Base-by-base conservation (phyloP, 2,329 filamentous ascomycete genomes). In the Aspergillus uvarum region DNA sequence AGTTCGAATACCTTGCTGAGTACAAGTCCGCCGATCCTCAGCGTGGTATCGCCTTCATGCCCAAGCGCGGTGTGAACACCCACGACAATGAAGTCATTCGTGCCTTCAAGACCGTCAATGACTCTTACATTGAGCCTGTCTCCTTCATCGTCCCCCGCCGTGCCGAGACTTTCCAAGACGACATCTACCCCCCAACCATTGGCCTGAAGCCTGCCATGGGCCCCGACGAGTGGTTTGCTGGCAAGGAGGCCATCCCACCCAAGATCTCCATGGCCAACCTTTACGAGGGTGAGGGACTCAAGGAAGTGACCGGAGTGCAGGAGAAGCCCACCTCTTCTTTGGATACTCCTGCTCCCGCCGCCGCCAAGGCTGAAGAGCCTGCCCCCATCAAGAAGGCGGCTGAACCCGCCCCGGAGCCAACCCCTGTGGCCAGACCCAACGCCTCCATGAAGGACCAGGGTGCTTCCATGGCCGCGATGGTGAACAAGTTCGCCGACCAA, bases 1-100 rank as follows among this genome's bases (percentile, higher is more conserved):
- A 97, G 79, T 97, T 99, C 74, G 94, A 99, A 79, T 96, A 91
- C 78, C 82, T 99, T 57, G 96, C 92, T 64, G 94, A 98, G 76
- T 95, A 98, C 84, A 96, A 97, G 80, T 98, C 95, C n/a, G 82
- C 83, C 44, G 95, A 99, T 66, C 94, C 95, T 32, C 95, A 99
- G 80, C 87, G 95, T 74, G 95, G 95, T 69, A 85, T 99, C 69
- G 95, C 92, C 35, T 98, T 99, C 77, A 79, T 98, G 74, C 95
- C 95, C 56, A 94, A 96, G 79, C 91, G 95, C 65, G 95, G 94
- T 64, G 90, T 99, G 70, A 96, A 97, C 75, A 89, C 96, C 52
- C 93, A 97, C 77, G 95, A 98, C 67, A 98, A 98, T 74, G 95
- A 99, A 76, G 86, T 97, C 56, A 93, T 96, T 83, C 89, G 93